Conservation (phyloP, 2,329 filamentous ascomycete genomes). For the Fusarium illudens region DNA sequence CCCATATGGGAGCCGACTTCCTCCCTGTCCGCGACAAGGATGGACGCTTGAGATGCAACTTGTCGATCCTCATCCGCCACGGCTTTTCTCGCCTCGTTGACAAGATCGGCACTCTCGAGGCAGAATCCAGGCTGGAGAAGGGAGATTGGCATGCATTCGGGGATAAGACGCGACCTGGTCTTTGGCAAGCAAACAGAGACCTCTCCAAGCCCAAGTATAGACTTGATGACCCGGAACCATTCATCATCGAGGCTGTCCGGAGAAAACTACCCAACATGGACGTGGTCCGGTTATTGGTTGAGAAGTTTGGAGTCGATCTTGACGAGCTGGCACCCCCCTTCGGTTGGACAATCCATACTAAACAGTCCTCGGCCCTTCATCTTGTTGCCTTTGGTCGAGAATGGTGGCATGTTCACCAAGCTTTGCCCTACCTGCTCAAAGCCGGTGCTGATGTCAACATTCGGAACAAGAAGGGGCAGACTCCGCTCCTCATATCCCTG, state of each 20-base stretch:
- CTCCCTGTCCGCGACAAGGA: background rate
- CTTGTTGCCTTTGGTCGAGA: slow-evolving; percentile 4
- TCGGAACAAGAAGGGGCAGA: slow-evolving; percentile 13
- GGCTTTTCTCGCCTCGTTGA: slow-evolving; percentile 34
- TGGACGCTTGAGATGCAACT: background rate
- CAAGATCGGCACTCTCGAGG: slow-evolving; percentile 20
- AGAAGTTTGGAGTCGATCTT: slow-evolving; percentile 46
- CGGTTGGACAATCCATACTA: background rate
- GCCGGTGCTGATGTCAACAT: slow-evolving; percentile 23
- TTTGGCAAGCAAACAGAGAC: slow-evolving; percentile 22
- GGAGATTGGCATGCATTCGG: slow-evolving; percentile 35
- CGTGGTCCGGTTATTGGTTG: slow-evolving; percentile 47
- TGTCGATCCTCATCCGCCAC: slow-evolving; percentile 19
- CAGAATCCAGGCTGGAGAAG: slow-evolving; percentile 3
- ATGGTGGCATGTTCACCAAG: slow-evolving; percentile 40
- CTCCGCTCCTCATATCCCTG: slow-evolving; percentile 29
- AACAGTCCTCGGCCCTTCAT: slow-evolving; percentile 23
- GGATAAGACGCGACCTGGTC: slow-evolving; percentile 21
- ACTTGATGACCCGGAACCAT: slow-evolving; percentile 8
- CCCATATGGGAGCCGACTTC: slow-evolving; percentile 17
- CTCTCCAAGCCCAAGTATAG: background rate
- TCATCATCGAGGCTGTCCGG: slow-evolving; percentile 42
- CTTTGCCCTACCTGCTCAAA: slow-evolving; percentile 33
- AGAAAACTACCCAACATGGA: slow-evolving; percentile 47
- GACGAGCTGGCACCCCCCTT: slow-evolving; percentile 25